These are phyloP conservation scores for Myxozyma kluyveri DNA, from an alignment of 805 yeast species.

Conservation along the genomic window DNA sequence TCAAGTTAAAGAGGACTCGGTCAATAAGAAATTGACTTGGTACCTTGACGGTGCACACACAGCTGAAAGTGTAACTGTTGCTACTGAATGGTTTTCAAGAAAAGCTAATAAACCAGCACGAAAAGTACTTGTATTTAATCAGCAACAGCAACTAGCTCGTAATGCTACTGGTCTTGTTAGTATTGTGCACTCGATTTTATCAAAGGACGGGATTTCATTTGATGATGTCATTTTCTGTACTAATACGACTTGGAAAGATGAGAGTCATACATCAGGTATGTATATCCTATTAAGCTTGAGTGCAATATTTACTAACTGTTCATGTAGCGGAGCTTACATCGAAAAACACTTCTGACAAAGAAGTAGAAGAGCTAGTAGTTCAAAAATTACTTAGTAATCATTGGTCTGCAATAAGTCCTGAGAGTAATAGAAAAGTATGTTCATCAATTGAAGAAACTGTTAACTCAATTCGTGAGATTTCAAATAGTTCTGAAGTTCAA, in stretches of 20 bases:
- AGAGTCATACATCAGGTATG: slow-evolving; percentile 55
- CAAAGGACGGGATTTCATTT: slow-evolving; percentile 46
- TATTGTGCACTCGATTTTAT: slow-evolving; percentile 48
- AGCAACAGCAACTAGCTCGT: slow-evolving; percentile 70
- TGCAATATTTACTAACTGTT: not conserved
- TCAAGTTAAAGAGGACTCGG: slow-evolving; percentile 47
- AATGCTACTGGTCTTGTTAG: slow-evolving; percentile 68
- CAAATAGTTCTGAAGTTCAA: slow-evolving; percentile 44
- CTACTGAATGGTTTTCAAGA: slow-evolving; percentile 69
- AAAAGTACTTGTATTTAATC: slow-evolving; percentile 75
- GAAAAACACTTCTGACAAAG: slow-evolving; percentile 73
- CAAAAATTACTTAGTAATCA: slow-evolving; percentile 70
- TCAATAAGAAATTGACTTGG: slow-evolving; percentile 62
- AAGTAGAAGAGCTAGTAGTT: slow-evolving; percentile 73
- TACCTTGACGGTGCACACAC: slow-evolving; percentile 96
- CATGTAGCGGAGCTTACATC: slow-evolving; percentile 67
- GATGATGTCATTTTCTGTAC: slow-evolving; percentile 84
- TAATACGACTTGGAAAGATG: slow-evolving; percentile 86
- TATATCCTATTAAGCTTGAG: not conserved
- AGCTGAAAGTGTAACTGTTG: slow-evolving; percentile 76
- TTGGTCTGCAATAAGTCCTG: slow-evolving; percentile 57
- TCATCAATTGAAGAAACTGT: slow-evolving; percentile 75
- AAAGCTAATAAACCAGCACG: slow-evolving; percentile 30
- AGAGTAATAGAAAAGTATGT: slow-evolving; percentile 51
- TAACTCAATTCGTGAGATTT: slow-evolving; percentile 49